Evolutionary conservation across 2,329 filamentous ascomycete species (phyloP).

Genomic region (Colletotrichum liaoningense): DNA sequence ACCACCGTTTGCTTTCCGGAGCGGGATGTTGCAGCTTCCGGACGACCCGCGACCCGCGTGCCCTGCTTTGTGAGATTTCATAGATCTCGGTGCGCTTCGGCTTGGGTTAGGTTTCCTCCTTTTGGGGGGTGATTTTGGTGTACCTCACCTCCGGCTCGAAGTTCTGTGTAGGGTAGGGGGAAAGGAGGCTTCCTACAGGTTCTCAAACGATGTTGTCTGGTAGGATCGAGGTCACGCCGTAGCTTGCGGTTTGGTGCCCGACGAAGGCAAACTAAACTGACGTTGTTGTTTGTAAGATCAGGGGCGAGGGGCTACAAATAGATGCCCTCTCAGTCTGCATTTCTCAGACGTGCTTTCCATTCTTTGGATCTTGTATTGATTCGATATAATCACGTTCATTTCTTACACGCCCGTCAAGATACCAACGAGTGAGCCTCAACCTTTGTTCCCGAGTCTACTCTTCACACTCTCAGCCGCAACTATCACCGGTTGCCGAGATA

Average conservation of each 20-base stretch:
- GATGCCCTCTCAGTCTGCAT: too few relatives aligned
- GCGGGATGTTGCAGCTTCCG: constrained; percentile 25
- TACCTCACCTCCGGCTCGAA: constrained; percentile 9
- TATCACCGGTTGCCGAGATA: not conserved
- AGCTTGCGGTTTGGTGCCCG: constrained; percentile 15
- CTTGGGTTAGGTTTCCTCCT: not conserved
- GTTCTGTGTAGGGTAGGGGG: not conserved
- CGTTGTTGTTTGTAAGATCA: not conserved
- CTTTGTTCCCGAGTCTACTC: too few relatives aligned
- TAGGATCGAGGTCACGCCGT: constrained; percentile 26
- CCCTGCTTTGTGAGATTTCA: constrained; percentile 1
- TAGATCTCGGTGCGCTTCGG: constrained; percentile 20
- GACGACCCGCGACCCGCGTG: not conserved
- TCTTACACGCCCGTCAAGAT: not conserved
- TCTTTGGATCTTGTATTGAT: not conserved
- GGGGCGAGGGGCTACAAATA: constrained; percentile 23
- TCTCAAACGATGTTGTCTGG: constrained; percentile 8
- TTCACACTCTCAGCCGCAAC: not conserved
- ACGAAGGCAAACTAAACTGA: not conserved
- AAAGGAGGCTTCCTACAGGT: constrained; percentile 19
- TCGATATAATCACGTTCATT: not conserved
- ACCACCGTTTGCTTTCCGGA: constrained; percentile 17
- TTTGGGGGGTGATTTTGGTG: not conserved
- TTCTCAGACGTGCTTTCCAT: not conserved
- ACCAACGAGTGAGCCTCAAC: not conserved